phyloP scores from a whole-genome alignment of 306 rosid species.

The Vigna angularis region DNA sequence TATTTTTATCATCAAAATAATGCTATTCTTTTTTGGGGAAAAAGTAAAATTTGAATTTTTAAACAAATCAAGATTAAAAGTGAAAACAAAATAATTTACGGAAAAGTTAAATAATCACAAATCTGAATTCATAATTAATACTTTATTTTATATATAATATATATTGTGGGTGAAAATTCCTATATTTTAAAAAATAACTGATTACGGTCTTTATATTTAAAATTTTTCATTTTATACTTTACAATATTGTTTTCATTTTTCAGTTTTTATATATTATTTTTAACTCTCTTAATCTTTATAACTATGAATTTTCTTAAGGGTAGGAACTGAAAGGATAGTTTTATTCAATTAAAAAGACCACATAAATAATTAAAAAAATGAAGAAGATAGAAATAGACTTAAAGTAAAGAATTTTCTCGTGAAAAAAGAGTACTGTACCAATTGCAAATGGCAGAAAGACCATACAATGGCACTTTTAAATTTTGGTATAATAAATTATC shows the following conservation, averaged over 20 bases:
- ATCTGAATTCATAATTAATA: slow-evolving; percentile 4
- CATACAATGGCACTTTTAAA: background rate
- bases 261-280: no score
- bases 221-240: background rate
- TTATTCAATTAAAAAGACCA: no score
- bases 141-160: slow-evolving; percentile 1
- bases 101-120: background rate
- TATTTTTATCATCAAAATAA: background rate
- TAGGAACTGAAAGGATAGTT: no score
- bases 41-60: background rate
- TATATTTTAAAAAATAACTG: background rate
- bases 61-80: background rate
- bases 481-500: background rate
- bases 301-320: no score
- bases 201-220: no score
- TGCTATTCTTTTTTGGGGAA: slow-evolving; percentile 11
- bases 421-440: background rate
- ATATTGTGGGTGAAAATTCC: background rate
- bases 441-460: background rate
- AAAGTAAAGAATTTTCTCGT: background rate
- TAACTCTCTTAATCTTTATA: no score
- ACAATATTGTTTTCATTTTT: no score
- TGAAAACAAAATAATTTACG: background rate
- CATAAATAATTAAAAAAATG: no score
- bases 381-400: background rate